Evolutionary conservation across 345 rosid species (phyloP).

Genomic region (Salix arbutifolia): DNA sequence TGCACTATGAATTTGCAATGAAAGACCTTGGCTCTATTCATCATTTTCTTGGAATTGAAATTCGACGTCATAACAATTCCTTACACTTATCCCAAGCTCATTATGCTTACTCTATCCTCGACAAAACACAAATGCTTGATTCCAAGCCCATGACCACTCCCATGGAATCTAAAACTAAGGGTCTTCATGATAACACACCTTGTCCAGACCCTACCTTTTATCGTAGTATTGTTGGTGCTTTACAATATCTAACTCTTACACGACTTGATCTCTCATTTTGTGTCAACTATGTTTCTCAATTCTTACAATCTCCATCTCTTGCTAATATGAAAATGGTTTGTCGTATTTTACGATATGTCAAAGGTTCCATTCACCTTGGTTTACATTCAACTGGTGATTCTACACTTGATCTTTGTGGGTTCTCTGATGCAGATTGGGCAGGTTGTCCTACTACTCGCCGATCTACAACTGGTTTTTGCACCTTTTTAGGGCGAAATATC

Average conservation of each 20-base stretch:
- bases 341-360: not conserved
- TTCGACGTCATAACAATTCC: not conserved
- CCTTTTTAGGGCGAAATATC: not conserved
- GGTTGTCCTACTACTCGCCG: fast-evolving
- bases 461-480: not conserved
- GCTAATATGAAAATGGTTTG: not conserved
- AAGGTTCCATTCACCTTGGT: not conserved
- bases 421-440: not conserved
- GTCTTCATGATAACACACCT: not conserved
- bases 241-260: not conserved
- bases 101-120: not conserved
- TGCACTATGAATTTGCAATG: not conserved
- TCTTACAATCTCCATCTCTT: not conserved
- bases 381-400: not conserved
- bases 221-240: not conserved
- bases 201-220: not conserved
- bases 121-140: not conserved
- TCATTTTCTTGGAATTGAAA: not conserved
- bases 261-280: not conserved
- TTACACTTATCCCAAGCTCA: not conserved
- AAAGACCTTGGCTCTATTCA: not conserved
- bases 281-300: not conserved
- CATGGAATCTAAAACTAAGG: not conserved
- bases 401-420: not conserved
- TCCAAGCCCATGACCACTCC: not conserved